These are phyloP conservation scores for Colletotrichum sp. DNA, from an alignment of 2,329 filamentous ascomycete genomes.

Conservation along the genomic window DNA sequence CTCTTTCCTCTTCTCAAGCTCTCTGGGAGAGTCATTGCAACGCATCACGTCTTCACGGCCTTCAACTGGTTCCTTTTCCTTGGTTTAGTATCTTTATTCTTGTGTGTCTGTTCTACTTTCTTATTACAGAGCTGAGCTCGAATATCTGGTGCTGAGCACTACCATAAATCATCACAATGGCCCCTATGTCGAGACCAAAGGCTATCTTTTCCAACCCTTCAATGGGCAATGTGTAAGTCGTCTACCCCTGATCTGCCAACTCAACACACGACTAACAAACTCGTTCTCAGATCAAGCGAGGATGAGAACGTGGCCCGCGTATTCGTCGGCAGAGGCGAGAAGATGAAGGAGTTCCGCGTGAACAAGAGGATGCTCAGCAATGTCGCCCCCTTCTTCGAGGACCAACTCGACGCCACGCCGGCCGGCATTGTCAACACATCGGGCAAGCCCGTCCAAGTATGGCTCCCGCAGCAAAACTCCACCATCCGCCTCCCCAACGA, in stretches of 20 bases:
- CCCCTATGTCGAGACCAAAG: slow-evolving; percentile 20
- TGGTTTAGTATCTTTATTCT: slow-evolving; percentile 1
- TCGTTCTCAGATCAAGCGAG: not conserved
- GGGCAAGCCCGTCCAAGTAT: slow-evolving; percentile 36
- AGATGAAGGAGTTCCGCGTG: slow-evolving; percentile 40
- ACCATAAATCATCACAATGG: not conserved
- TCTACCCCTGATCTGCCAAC: not conserved
- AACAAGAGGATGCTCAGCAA: slow-evolving; percentile 51
- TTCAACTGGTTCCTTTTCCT: not conserved
- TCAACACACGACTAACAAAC: not conserved
- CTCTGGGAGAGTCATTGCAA: slow-evolving; percentile 21
- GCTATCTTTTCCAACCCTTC: slow-evolving; percentile 12
- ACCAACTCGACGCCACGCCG: slow-evolving; percentile 44
- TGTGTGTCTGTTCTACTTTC: not conserved
- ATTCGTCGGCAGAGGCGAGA: slow-evolving; percentile 46
- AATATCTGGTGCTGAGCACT: slow-evolving; percentile 13
- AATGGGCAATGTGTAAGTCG: slow-evolving; percentile 11
- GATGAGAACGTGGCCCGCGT: slow-evolving; percentile 34
- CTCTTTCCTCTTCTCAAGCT: slow-evolving; percentile 13
- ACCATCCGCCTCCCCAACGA: slow-evolving; percentile 47
- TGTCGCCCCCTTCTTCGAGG: slow-evolving; percentile 53
- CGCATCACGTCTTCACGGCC: slow-evolving; percentile 4
- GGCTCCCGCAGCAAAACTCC: slow-evolving; percentile 32
- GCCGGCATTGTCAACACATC: slow-evolving; percentile 21
- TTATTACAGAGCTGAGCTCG: slow-evolving; percentile 13